These are phyloP conservation scores for Phellopilus nigrolimitatus DNA, from an alignment of 1,284 basidiomycete genomes.

Conservation along the genomic window DNA sequence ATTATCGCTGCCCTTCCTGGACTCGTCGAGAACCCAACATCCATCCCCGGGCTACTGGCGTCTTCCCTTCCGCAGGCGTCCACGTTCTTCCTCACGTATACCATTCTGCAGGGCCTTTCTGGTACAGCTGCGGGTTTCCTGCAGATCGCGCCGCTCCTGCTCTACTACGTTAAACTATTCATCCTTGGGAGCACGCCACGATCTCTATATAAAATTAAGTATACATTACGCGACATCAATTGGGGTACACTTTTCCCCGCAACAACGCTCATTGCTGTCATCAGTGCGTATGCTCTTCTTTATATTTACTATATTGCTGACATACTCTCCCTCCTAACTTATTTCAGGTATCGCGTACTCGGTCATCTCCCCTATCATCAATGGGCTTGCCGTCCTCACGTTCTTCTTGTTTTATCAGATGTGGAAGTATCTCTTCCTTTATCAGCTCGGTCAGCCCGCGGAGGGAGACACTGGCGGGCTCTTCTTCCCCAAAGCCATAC, in stretches of 20 bases:
- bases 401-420: slow-evolving; percentile 84
- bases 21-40: slow-evolving; percentile 58
- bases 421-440: slow-evolving; percentile 89
- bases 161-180: slow-evolving; percentile 85
- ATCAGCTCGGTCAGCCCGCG: slow-evolving; percentile 71
- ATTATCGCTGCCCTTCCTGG: slow-evolving; percentile 65
- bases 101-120: slow-evolving; percentile 68
- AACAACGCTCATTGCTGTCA: slow-evolving; percentile 72
- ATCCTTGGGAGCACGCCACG: slow-evolving; percentile 90
- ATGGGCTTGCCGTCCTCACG: slow-evolving; percentile 79
- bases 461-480: slow-evolving; percentile 85
- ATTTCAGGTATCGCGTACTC: slow-evolving; percentile 68
- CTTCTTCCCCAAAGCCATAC: slow-evolving; percentile 94
- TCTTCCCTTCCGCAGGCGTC: slow-evolving; percentile 77
- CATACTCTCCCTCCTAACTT: slow-evolving; percentile 1
- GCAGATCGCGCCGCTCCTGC: slow-evolving; percentile 66
- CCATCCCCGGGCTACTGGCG: slow-evolving; percentile 66
- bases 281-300: slow-evolving; percentile 49
- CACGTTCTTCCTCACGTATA: slow-evolving; percentile 87
- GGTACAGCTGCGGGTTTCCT: slow-evolving; percentile 78
- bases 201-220: slow-evolving; percentile 75
- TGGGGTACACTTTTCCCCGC: slow-evolving; percentile 89
- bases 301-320: neutral
- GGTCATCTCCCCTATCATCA: slow-evolving; percentile 92
- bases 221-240: slow-evolving; percentile 54